phyloP scores from a whole-genome alignment of 495 filamentous ascomycete genomes.

The Hypoxylon fragiforme region DNA sequence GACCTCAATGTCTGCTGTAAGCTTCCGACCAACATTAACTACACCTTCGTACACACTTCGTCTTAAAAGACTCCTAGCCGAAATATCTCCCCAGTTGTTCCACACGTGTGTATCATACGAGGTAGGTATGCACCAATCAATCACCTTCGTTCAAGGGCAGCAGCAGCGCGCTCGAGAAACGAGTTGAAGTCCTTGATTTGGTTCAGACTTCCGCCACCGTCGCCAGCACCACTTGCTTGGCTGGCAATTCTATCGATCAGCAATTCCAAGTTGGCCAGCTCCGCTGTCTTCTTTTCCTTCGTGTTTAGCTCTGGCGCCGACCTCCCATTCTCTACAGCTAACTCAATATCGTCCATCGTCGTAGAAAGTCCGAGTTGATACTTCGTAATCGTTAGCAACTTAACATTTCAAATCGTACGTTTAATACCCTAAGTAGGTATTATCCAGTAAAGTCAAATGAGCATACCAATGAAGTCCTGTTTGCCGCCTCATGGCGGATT shows the following conservation, averaged over 20 bases:
- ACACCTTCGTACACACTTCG: no score
- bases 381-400: conserved; percentile 34
- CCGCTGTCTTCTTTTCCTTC: conserved; percentile 44
- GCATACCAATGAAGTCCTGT: conserved; percentile 50
- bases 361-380: conserved; percentile 53
- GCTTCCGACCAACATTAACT: no score
- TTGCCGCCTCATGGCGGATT: conserved; percentile 58
- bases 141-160: conserved; percentile 49
- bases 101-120: no score
- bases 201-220: conserved; percentile 52
- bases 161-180: conserved; percentile 57
- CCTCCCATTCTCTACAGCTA: conserved; percentile 53
- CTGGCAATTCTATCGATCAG: conserved; percentile 51
- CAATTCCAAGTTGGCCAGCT: conserved; percentile 53
- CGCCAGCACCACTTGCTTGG: conserved; percentile 47
- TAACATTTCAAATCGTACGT: no score
- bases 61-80: no score
- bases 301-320: conserved; percentile 43
- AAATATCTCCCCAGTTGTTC: no score
- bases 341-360: conserved; percentile 59
- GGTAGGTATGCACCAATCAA: no score
- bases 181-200: conserved; percentile 60
- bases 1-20: no score
- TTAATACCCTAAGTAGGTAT: background rate
- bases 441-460: no score